Evolutionary conservation across 1,284 basidiomycete genomes (phyloP).

Genomic region (Marasmius sp.): DNA sequence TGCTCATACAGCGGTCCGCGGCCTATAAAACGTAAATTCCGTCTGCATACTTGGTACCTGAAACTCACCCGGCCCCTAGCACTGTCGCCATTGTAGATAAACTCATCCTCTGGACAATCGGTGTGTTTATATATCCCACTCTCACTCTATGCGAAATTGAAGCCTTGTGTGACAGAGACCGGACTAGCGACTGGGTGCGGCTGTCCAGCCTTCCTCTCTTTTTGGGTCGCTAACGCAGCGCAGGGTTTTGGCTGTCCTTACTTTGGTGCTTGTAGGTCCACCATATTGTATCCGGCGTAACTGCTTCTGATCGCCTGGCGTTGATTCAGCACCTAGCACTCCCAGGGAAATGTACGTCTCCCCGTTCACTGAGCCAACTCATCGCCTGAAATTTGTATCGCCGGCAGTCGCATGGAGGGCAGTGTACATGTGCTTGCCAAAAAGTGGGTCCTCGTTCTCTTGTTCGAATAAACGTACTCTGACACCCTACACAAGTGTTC

Average conservation of each 20-base stretch:
- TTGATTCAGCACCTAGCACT: neutral
- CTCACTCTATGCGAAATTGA: neutral
- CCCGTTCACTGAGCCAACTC: neutral
- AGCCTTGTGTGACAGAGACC: neutral
- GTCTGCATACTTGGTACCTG: neutral
- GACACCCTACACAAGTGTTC: neutral
- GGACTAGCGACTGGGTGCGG: neutral
- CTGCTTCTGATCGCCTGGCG: neutral
- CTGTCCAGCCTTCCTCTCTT: neutral
- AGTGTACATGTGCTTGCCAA: neutral
- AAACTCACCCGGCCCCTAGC: neutral
- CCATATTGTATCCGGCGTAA: neutral
- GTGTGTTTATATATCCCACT: neutral
- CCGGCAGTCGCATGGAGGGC: neutral
- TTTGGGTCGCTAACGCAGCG: neutral
- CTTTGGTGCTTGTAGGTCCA: neutral
- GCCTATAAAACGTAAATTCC: neutral
- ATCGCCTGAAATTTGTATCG: neutral
- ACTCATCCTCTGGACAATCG: neutral
- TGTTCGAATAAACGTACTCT: neutral
- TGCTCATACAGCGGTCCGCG: neutral
- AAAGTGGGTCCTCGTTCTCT: neutral
- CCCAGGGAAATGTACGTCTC: neutral
- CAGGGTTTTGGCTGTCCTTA: neutral
- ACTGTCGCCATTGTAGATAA: neutral